Base-by-base conservation (phyloP, 148 eudicot genomes). In the Nepenthes mirabilis region DNA sequence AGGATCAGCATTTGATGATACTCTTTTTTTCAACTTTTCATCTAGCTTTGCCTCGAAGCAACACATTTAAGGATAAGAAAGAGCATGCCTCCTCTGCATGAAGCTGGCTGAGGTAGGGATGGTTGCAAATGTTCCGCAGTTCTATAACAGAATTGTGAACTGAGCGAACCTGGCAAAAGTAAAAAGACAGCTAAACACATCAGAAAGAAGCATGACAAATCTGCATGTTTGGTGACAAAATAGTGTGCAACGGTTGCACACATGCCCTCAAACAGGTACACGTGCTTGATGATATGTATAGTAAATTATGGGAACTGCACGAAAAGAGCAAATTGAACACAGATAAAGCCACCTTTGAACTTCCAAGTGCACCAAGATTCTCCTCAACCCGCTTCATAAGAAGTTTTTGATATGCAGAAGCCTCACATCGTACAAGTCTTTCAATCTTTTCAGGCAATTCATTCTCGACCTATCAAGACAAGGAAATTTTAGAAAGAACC, bases 121-220 rank as follows among this genome's bases (percentile, higher is more conserved):
- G 98, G 78, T 93, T 93, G 79, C 98, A 93, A 60, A 93, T 93
- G 69, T 93, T 93, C 51, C 98, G 91, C n/a, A 93, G 95, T 81
- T 93, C 98, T 83, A 88, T 86, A 58, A 93, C 98, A 54, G 98
- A 82, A 70, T 93, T 93, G 76, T 93, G 98, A 61, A 93, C 94
- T 33, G 97, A 63, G 37, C 96, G 88, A 70, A 84, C 88, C 98
- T 93, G 74, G 59, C 14, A 53, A 68, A 37, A 70, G 32, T 14
- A 77, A 32, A 35, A 32, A 43, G 7, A 4, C 9, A 43, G 1
- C n/a, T 37, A 58, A 60, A 43, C 36, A 43, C n/a, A 59, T 1
- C 11, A 5, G 48, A 59, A 32, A 1, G 3, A 45, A 23, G 23
- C 23, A 23, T 23, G 23, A 23, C 23, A 23, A 23, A 23, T 23